Conservation (phyloP, 1,284 basidiomycete genomes). For the Leccinum cinnamomeum region DNA sequence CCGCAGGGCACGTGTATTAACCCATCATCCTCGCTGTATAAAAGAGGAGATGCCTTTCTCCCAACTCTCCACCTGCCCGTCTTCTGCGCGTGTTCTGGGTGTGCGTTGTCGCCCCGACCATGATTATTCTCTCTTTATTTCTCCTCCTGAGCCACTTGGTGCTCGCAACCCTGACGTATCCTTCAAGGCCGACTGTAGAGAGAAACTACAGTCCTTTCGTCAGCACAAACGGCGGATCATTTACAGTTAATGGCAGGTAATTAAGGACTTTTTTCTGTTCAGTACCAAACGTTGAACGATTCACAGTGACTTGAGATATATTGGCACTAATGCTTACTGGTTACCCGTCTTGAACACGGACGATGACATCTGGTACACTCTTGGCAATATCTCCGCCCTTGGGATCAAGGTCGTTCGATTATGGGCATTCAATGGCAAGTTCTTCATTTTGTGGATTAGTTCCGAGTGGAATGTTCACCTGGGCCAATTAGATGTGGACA, state of each 20-base stretch:
- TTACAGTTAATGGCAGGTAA: conserved; percentile 49
- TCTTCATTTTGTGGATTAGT: conserved; percentile 13
- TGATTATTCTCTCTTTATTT: conserved; percentile 20
- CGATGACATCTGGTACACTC: conserved; percentile 56
- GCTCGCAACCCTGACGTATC: conserved; percentile 11
- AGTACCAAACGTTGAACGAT: conserved; percentile 4
- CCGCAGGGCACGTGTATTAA: conserved; percentile 6
- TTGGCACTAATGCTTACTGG: conserved; percentile 73
- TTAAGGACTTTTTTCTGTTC: conserved; percentile 24
- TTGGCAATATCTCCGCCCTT: conserved; percentile 54
- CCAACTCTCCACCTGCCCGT: conserved; percentile 3
- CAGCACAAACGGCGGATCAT: conserved; percentile 41
- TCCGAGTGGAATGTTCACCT: conserved; percentile 9
- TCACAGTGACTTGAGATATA: conserved; percentile 50
- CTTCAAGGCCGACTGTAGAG: conserved; percentile 19
- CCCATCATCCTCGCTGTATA: conserved; percentile 19
- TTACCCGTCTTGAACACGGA: conserved; percentile 53
- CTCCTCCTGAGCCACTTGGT: conserved; percentile 19
- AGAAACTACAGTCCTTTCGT: conserved; percentile 40
- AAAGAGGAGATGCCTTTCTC: conserved; percentile 1
- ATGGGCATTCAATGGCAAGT: conserved; percentile 63
- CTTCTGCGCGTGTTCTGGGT: conserved; percentile 1
- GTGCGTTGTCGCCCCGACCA: conserved; percentile 11
- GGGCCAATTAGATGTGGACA: conserved; percentile 46
- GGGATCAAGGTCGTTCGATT: conserved; percentile 64